Conservation (phyloP, 1,139 yeast genomes). For the Hemisphaericaspora lyxosophila region DNA sequence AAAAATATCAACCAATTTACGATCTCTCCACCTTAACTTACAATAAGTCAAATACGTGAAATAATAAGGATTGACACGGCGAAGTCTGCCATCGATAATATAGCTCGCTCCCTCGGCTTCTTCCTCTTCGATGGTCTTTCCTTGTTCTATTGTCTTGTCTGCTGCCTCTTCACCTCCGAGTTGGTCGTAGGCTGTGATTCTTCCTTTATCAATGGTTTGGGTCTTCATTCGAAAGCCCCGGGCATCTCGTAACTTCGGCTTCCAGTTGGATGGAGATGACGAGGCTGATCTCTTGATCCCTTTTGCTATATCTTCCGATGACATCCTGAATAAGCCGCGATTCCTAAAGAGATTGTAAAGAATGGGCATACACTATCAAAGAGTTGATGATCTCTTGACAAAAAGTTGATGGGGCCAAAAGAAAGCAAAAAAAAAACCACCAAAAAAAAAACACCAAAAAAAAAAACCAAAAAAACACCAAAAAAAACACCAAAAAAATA, state of each 20-base stretch:
- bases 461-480: no score
- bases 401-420: no score
- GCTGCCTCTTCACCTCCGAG: slow-evolving; percentile 34
- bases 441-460: no score
- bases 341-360: no score
- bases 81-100: slow-evolving; percentile 55
- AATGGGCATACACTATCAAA: no score
- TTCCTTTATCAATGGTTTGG: slow-evolving; percentile 45
- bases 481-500: no score
- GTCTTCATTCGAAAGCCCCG: slow-evolving; percentile 51
- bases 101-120: slow-evolving; percentile 55
- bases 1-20: slow-evolving; percentile 76
- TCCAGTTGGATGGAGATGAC: slow-evolving; percentile 1
- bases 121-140: slow-evolving; percentile 53
- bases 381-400: no score
- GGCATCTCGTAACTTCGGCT: slow-evolving; percentile 36
- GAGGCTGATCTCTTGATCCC: slow-evolving; percentile 24
- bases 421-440: no score
- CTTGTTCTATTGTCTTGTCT: slow-evolving; percentile 25
- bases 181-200: slow-evolving; percentile 41
- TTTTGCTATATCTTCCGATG: no score
- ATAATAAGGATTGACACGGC: slow-evolving; percentile 81
- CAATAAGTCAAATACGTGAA: slow-evolving; percentile 90
- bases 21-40: slow-evolving; percentile 87
- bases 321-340: no score